A percentile compares a stretch with the other conserved stretches of the same genome.
Conservation (phyloP, 768 basidiomycete genomes). For the Pilatotrama ljubarskyi region DNA sequence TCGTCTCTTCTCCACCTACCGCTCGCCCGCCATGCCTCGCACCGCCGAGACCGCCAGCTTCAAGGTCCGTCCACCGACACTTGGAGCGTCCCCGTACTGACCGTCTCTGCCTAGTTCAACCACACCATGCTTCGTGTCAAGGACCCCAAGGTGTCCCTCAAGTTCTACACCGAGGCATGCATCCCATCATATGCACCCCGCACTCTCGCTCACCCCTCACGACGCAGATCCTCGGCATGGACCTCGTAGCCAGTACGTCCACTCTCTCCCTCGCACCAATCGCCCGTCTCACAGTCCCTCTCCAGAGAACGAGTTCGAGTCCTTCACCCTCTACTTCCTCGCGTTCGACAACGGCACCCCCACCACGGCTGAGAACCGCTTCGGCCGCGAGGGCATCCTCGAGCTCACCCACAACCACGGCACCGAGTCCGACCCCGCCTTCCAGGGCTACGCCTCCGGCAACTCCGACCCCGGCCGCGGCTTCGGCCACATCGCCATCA, state of each 20-base stretch:
- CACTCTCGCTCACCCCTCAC: not conserved
- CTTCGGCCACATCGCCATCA: slow-evolving; percentile 89
- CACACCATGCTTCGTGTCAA: slow-evolving; percentile 90
- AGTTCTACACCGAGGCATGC: slow-evolving; percentile 75
- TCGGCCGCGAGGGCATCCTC: slow-evolving; percentile 45
- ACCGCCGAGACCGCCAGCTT: slow-evolving; percentile 65
- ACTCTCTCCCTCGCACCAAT: not conserved
- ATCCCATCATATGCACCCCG: not conserved
- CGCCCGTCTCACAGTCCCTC: not conserved
- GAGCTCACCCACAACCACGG: slow-evolving; percentile 91
- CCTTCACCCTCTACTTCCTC: slow-evolving; percentile 85
- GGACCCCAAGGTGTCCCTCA: slow-evolving; percentile 78
- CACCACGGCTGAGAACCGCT: slow-evolving; percentile 23
- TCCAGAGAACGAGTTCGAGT: slow-evolving; percentile 52
- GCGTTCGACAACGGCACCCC: slow-evolving; percentile 60
- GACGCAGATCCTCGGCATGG: slow-evolving; percentile 34
- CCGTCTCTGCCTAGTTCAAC: slow-evolving; percentile 56
- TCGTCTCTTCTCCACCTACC: slow-evolving; percentile 4
- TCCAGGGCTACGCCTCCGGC: slow-evolving; percentile 83
- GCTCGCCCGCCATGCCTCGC: slow-evolving; percentile 51
- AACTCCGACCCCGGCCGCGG: slow-evolving; percentile 80
- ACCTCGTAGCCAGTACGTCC: slow-evolving; percentile 29
- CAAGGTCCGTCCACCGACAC: slow-evolving; percentile 39
- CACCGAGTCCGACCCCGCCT: slow-evolving; percentile 75
- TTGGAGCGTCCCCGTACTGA: not conserved